Conservation (phyloP, 306 rosid species). For the Medicago lupulina region DNA sequence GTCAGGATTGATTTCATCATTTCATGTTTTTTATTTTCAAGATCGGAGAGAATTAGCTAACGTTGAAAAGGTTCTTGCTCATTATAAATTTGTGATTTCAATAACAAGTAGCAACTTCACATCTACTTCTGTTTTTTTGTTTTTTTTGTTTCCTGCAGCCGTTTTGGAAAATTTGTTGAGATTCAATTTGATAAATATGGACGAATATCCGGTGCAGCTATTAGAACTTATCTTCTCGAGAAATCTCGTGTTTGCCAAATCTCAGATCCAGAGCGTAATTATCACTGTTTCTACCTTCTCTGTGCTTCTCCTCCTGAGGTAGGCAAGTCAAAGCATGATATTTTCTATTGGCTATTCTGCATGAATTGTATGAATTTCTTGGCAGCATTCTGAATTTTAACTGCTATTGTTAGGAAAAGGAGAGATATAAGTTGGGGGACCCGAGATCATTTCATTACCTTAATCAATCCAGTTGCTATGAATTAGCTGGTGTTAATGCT, state of each 20-base stretch:
- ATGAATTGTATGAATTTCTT: slow-evolving; percentile 11
- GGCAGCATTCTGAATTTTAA: slow-evolving; percentile 33
- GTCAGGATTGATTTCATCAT: slow-evolving; percentile 20
- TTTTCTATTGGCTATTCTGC: neutral
- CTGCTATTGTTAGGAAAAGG: slow-evolving; percentile 69
- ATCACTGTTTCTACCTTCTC: slow-evolving; percentile 87
- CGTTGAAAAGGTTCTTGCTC: slow-evolving; percentile 39
- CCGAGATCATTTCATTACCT: slow-evolving; percentile 87
- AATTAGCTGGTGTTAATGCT: slow-evolving; percentile 72
- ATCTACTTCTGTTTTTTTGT: slow-evolving; percentile 44
- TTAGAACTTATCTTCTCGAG: slow-evolving; percentile 92
- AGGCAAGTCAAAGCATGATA: slow-evolving; percentile 38
- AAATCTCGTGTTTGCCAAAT: slow-evolving; percentile 96
- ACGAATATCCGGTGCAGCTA: slow-evolving; percentile 94
- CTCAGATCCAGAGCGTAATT: slow-evolving; percentile 90
- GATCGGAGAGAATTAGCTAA: slow-evolving; percentile 21
- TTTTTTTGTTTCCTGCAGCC: slow-evolving; percentile 63
- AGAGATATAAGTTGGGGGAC: slow-evolving; percentile 80
- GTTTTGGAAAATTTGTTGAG: slow-evolving; percentile 95
- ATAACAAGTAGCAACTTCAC: slow-evolving; percentile 35
- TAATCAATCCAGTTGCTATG: slow-evolving; percentile 86
- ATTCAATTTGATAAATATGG: slow-evolving; percentile 78
- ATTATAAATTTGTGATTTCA: slow-evolving; percentile 36
- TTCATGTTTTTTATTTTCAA: slow-evolving; percentile 38
- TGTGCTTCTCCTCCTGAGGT: slow-evolving; percentile 95